A percentile compares a stretch with the other conserved stretches of the same genome.
Evolutionary conservation across 805 yeast genomes (phyloP).

Genomic region (Monosporozyma aerobia): DNA sequence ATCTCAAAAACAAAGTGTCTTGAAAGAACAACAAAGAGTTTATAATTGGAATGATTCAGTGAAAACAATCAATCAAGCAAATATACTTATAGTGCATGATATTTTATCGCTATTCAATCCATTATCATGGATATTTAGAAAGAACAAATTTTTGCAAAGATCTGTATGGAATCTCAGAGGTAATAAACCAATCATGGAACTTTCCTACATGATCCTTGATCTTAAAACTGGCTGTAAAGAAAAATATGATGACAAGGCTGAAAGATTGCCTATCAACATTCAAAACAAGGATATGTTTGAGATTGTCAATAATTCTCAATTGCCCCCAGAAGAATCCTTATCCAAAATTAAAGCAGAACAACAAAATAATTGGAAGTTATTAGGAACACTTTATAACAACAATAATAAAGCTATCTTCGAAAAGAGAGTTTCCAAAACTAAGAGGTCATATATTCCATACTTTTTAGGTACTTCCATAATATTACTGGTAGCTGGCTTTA

Average conservation of each 20-base stretch:
- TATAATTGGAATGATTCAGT: conserved; percentile 20
- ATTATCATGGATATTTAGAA: background rate
- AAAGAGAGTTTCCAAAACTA: conserved; percentile 1
- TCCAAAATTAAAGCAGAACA: conserved; percentile 14
- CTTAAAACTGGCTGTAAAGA: conserved; percentile 5
- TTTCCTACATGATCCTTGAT: conserved; percentile 9
- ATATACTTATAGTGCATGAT: background rate
- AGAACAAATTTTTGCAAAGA: background rate
- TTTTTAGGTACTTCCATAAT: background rate
- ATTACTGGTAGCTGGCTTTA: background rate
- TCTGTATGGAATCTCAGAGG: background rate
- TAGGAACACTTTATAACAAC: conserved; percentile 19
- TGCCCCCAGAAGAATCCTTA: conserved; percentile 21
- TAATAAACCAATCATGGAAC: background rate
- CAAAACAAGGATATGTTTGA: conserved; percentile 20
- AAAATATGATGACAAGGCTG: conserved; percentile 2
- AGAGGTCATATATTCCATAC: background rate
- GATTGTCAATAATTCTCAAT: conserved; percentile 17
- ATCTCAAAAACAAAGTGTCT: conserved; percentile 12
- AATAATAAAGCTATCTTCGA: conserved; percentile 17
- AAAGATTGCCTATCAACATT: conserved; percentile 13
- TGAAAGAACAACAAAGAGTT: conserved; percentile 13
- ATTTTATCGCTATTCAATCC: background rate
- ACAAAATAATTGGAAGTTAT: conserved; percentile 19
- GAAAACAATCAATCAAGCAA: background rate